phyloP scores from a whole-genome alignment of 192 early-diverging fungal genomes.

The Phycomyces blakesleeanus region DNA sequence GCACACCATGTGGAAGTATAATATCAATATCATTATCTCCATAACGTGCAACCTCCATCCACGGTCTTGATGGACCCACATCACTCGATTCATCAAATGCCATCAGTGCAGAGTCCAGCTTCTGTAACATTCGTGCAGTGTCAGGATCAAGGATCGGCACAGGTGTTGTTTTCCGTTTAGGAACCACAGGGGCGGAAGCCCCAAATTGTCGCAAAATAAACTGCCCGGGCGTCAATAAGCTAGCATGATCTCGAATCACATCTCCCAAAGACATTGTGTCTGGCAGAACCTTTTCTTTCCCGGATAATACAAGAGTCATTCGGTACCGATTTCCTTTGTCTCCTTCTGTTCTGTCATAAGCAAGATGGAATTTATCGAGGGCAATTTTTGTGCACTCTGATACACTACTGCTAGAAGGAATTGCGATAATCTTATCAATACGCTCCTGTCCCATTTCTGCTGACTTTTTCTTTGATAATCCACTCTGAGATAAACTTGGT shows the following conservation, averaged over 20 bases:
- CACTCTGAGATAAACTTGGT: neutral
- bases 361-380: constrained; percentile 42
- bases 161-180: too few species aligned
- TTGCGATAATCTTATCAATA: constrained; percentile 36
- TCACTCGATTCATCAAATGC: neutral
- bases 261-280: too few species aligned
- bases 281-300: too few species aligned
- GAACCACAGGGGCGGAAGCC: too few species aligned
- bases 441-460: constrained; percentile 3
- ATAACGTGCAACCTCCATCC: neutral
- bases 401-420: constrained; percentile 36
- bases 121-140: neutral
- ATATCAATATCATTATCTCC: constrained; percentile 4
- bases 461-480: constrained; percentile 11
- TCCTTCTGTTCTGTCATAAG: constrained; percentile 23
- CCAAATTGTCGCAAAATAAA: too few species aligned
- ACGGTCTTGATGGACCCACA: neutral
- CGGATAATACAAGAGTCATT: too few species aligned
- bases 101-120: neutral
- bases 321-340: too few species aligned
- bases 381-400: constrained; percentile 39
- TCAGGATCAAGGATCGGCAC: neutral
- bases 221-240: too few species aligned
- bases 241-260: too few species aligned
- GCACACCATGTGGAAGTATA: constrained; percentile 8